Evolutionary conservation across 176 grass and related monocot genomes (phyloP), one percentile per base, ranked within the genome.

Genomic region (Zoysia japonica): DNA sequence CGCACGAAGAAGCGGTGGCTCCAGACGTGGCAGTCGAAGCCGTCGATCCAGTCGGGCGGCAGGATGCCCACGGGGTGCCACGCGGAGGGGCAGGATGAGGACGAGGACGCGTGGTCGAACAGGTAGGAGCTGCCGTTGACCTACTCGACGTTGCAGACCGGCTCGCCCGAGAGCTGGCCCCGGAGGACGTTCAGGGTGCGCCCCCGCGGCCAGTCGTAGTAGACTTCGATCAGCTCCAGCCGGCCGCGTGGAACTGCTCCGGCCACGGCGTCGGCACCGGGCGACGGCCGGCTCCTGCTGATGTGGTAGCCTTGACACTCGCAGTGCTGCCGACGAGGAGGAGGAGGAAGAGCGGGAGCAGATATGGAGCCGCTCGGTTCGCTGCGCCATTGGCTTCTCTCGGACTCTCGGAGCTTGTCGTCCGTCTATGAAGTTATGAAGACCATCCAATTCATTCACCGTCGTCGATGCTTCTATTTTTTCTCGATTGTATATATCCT

Each of bases 11-110:
- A 44, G 39, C 76, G 65, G 57, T 97, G 87, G 78, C 69, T 82
- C 93, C 85, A 90, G 14, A 93, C 64, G 55, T 96, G 82, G 88
- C 93, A 93, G 5, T 93, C 85, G 79, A 93, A 88, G 1, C 90
- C 90, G 69, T 15, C 35, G 9, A 77, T 83, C 84, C 84, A 93
- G 83, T 93, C 53, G 20, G 88, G 93, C n/a, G 79, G 74, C 9
- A 90, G 83, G 72, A 93, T 1, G 7, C 88, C 90, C 2, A 87
- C 86, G 8, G 80, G 83, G 83, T 80, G 86, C 1, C 11, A 71
- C 15, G 42, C 19, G 65, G 46, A 52, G 20, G 11, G 19, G 82
- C 93, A 88, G 39, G 78, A 81, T 19, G 70, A 37, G 42, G n/a
- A 17, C 13, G 14, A 5, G 54, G 54, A 19, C 28, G 28, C 28